Evolutionary conservation across 352 stramenopile genomes (phyloP).

Genomic region (Discostella stelligera): DNA sequence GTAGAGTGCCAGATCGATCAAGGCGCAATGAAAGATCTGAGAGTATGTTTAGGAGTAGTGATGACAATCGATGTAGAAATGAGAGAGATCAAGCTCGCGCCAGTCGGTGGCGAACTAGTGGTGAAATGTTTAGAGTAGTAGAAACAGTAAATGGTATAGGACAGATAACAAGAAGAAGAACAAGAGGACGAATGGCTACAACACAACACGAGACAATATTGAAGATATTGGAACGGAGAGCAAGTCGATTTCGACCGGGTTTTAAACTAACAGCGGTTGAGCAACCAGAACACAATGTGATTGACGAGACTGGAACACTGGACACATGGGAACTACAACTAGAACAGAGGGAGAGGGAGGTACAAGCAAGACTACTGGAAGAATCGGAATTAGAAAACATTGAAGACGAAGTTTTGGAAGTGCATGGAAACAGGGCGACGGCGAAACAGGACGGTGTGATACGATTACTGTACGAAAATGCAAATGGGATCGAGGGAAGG

Average conservation of each 20-base stretch:
- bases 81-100: background rate
- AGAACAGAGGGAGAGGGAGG: background rate
- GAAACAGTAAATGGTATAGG: conserved; percentile 29
- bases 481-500: no score
- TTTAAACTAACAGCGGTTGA: background rate
- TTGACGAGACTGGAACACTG: background rate
- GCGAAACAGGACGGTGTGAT: conserved; percentile 21
- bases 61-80: background rate
- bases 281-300: background rate
- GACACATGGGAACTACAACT: background rate
- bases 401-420: conserved; percentile 1
- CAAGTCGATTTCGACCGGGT: background rate
- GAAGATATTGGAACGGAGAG: conserved; percentile 9
- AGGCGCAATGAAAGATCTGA: background rate
- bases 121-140: conserved; percentile 18
- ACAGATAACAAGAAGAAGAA: conserved; percentile 1
- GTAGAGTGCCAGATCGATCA: background rate
- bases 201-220: conserved; percentile 18
- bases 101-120: background rate
- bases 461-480: conserved; percentile 23
- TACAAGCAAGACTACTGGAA: background rate
- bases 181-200: conserved; percentile 8
- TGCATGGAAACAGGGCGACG: conserved; percentile 12
- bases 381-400: background rate
- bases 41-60: background rate